phyloP scores from a whole-genome alignment of 2,329 filamentous ascomycete species.

The Aplosporella prunicola region DNA sequence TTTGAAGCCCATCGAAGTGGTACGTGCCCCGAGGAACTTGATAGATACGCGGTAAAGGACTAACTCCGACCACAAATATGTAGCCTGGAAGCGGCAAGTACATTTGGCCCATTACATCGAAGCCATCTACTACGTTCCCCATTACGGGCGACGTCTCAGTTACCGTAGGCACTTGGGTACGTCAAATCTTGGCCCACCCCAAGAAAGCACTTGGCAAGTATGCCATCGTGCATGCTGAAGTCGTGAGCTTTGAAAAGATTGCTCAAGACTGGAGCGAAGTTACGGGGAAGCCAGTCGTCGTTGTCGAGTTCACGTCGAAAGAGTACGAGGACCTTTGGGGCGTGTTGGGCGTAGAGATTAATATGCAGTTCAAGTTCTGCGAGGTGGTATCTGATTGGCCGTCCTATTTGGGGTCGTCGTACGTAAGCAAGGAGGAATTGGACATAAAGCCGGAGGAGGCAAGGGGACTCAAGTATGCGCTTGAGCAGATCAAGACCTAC shows the following conservation, averaged over 20 bases:
- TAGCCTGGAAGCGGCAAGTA: conserved; percentile 15
- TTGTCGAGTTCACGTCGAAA: conserved; percentile 16
- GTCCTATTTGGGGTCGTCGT: conserved; percentile 13
- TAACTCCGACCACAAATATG: not conserved
- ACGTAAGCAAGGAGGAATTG: conserved; percentile 19
- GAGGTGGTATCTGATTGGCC: conserved; percentile 21
- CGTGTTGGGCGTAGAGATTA: conserved; percentile 17
- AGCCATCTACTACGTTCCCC: conserved; percentile 17
- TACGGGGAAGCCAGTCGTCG: conserved; percentile 20
- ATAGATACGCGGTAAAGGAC: not conserved
- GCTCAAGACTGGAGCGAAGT: conserved; percentile 20
- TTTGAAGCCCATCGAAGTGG: conserved; percentile 18
- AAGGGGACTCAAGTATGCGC: conserved; percentile 17
- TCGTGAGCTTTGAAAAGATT: conserved; percentile 20
- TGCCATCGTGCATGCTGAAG: conserved; percentile 20
- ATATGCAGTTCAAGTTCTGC: conserved; percentile 20
- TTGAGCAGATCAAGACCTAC: conserved; percentile 13
- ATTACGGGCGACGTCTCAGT: conserved; percentile 21
- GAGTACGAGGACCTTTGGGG: conserved; percentile 18
- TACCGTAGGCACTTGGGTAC: conserved; percentile 22
- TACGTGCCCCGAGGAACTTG: conserved; percentile 11
- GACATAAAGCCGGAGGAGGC: conserved; percentile 19
- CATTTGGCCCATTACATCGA: conserved; percentile 19
- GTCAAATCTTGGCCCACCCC: conserved; percentile 17
- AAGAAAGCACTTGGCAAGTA: conserved; percentile 18